A percentile compares a stretch with the other conserved stretches of the same genome.
These are phyloP conservation scores for Helotiales sp. DNA, from an alignment of 2,329 filamentous ascomycete genomes.

Conservation along the genomic window DNA sequence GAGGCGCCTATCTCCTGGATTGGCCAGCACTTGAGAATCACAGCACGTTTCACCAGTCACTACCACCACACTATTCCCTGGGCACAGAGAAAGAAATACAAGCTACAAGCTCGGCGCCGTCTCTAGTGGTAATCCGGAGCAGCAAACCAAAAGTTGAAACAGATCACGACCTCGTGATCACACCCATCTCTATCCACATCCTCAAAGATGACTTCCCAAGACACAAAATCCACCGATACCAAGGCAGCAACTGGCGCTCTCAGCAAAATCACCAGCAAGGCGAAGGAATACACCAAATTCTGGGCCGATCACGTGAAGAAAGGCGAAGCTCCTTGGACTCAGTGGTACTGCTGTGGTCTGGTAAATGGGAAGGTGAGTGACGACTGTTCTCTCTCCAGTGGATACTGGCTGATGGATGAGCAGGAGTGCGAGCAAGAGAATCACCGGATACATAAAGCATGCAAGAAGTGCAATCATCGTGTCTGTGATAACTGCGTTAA, in stretches of 20 bases:
- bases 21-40: background rate
- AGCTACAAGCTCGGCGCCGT: background rate
- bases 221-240: background rate
- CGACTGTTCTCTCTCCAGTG: background rate
- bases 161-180: background rate
- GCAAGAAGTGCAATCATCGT: slow-evolving; percentile 28
- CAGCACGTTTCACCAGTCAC: background rate
- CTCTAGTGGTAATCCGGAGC: background rate
- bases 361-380: slow-evolving; percentile 23
- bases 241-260: slow-evolving; percentile 1
- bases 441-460: slow-evolving; percentile 27
- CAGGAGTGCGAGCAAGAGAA: slow-evolving; percentile 30
- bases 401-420: background rate
- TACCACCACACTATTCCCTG: too few relatives aligned
- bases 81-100: too few relatives aligned
- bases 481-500: slow-evolving; percentile 33
- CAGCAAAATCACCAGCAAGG: slow-evolving; percentile 17
- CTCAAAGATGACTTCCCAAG: background rate
- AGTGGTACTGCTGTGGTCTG: slow-evolving; percentile 32
- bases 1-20: background rate
- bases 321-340: slow-evolving; percentile 32
- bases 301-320: slow-evolving; percentile 28
- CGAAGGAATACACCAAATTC: slow-evolving; percentile 15
- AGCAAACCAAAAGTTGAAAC: background rate
- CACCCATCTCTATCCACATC: background rate